Percentiles rank a stretch among this genome's conserved stretches.
phyloP scores from a whole-genome alignment of 192 early-diverging fungal species.

The Ambispora gerdemannii region DNA sequence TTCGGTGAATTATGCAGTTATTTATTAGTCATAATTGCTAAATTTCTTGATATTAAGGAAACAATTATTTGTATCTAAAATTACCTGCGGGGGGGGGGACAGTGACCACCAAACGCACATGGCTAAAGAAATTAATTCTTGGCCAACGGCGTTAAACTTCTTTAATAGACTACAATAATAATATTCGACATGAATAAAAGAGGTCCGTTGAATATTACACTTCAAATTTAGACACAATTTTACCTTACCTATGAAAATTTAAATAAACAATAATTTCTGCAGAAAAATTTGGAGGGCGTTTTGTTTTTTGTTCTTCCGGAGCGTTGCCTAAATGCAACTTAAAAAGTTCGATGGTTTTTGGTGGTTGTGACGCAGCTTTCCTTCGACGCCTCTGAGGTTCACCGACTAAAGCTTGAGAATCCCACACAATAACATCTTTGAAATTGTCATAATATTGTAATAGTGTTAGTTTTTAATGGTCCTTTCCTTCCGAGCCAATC shows the following conservation, averaged over 20 bases:
- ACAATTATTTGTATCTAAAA: background rate
- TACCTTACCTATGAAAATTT: too few relatives aligned
- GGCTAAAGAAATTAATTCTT: background rate
- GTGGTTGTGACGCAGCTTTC: background rate
- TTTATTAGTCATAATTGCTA: background rate
- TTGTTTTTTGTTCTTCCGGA: constrained; percentile 36
- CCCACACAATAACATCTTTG: background rate
- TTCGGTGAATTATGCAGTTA: constrained; percentile 7
- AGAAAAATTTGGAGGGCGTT: constrained; percentile 44
- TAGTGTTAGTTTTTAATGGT: constrained; percentile 17
- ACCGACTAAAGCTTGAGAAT: constrained; percentile 1
- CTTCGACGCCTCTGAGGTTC: too few relatives aligned
- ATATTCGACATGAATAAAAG: too few relatives aligned
- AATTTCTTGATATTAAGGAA: background rate
- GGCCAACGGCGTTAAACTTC: background rate
- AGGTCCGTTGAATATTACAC: too few relatives aligned
- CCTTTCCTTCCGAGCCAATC: too few relatives aligned
- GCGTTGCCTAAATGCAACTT: constrained; percentile 47
- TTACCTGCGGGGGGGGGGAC: constrained; percentile 23
- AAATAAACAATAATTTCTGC: too few relatives aligned
- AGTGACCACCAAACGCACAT: background rate
- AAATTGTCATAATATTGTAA: constrained; percentile 16
- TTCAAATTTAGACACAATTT: too few relatives aligned
- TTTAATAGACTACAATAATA: too few relatives aligned
- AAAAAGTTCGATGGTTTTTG: background rate